phyloP scores from a whole-genome alignment of 1,284 basidiomycete genomes.

The Flammula alnicola region DNA sequence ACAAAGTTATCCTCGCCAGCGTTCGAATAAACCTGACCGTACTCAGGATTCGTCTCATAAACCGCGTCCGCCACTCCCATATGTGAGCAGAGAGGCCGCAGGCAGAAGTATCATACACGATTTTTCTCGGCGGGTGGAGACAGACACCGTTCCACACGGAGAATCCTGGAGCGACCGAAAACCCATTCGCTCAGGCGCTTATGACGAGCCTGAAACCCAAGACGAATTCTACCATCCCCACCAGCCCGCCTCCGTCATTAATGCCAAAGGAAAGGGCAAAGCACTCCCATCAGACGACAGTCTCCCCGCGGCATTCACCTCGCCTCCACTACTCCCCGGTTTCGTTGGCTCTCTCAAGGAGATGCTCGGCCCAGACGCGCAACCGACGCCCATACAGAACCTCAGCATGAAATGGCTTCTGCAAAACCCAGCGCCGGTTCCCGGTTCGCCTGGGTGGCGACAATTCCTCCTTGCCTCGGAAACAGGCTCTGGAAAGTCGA shows the following conservation, averaged over 20 bases:
- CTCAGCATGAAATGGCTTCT: slow-evolving; percentile 63
- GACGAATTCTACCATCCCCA: slow-evolving; percentile 20
- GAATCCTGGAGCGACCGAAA: neutral
- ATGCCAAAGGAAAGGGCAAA: slow-evolving; percentile 1
- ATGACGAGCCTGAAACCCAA: slow-evolving; percentile 2
- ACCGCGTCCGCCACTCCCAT: no score
- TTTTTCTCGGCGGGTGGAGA: no score
- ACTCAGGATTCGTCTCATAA: no score
- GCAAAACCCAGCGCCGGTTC: slow-evolving; percentile 14
- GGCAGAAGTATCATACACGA: no score
- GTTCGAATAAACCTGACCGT: no score
- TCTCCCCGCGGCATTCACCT: slow-evolving; percentile 48
- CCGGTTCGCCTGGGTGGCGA: slow-evolving; percentile 39
- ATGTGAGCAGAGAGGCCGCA: no score
- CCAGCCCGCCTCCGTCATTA: slow-evolving; percentile 9
- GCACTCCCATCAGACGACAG: neutral
- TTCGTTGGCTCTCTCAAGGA: slow-evolving; percentile 60
- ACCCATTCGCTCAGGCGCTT: neutral
- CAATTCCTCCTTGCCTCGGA: slow-evolving; percentile 82
- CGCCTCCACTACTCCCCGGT: slow-evolving; percentile 70
- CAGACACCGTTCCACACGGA: neutral
- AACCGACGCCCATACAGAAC: slow-evolving; percentile 77
- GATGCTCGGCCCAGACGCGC: slow-evolving; percentile 55
- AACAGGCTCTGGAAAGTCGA: slow-evolving; percentile 88
- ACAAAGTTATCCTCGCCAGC: no score